Base-by-base conservation (phyloP, 495 filamentous ascomycete genomes). In the Annulohypoxylon nitens region DNA sequence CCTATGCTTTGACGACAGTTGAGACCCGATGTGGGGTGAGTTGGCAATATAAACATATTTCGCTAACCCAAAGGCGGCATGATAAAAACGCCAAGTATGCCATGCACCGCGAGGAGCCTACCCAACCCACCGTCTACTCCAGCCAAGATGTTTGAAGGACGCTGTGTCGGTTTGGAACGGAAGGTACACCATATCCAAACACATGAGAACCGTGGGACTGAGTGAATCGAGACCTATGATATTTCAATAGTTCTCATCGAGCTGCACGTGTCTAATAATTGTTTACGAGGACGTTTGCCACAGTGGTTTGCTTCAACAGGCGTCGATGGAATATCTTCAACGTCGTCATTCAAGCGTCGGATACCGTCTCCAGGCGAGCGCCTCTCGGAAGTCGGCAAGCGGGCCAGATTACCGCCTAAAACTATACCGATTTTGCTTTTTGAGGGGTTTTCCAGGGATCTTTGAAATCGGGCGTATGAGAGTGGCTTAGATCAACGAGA, bases 81-180 rank as follows among this genome's bases (percentile, higher is more conserved):
- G 23, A 51, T 3, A 25, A 51, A 51, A 11, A 23, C 20, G 48
- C 18, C 23, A 51, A 26, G 48, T 51, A 51, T 51, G 23, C 20
- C 18, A 51, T 51, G 48, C 23, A 26, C 48, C 10, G 18, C 18
- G 20, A 51, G 48, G 20, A 26, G 25, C 10, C 48, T 12, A 51
- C 48, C 18, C 25, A 23, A 51, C 20, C 23, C n/a, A 51, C 30
- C 30, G 30, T 30, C 1, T 30, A 30, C 30, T 1, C 48, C 48
- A 26, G 48, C 23, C 48, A 51, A 51, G 48, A 51, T 51, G 48
- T 51, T 51, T 51, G 48, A 12, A 23, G 48, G 10, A 10, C 23
- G 18, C 11, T 26, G 48, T 23, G 4, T 10, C 25, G 18, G 45
- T 7, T 50, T 10, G 4, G 45, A 20, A 4, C 45, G n/a, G 18